These are phyloP conservation scores for Pleurotus sapidus DNA, from an alignment of 768 basidiomycete species.

Conservation along the genomic window DNA sequence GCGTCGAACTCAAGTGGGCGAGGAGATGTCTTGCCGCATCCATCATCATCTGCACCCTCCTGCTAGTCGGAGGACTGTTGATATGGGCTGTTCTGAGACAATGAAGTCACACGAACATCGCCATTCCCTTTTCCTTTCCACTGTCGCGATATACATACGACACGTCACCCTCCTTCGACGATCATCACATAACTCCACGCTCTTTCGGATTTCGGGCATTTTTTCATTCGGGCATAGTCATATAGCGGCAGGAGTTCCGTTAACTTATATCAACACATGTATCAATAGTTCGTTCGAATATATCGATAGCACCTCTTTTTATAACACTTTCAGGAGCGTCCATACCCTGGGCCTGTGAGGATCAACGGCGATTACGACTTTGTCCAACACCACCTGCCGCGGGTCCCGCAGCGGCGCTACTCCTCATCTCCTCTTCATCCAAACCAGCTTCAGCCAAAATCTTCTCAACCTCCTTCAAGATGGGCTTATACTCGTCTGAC, in stretches of 20 bases:
- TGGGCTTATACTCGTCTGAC: conserved; percentile 76
- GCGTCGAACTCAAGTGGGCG: conserved; percentile 54
- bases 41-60: conserved; percentile 38
- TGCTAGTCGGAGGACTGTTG: conserved; percentile 25
- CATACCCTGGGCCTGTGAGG: too few relatives aligned
- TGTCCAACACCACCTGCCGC: conserved; percentile 36
- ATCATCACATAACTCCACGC: not conserved
- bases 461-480: conserved; percentile 77
- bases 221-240: not conserved
- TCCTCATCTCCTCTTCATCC: conserved; percentile 78
- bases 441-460: conserved; percentile 82
- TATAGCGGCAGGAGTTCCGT: not conserved
- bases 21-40: conserved; percentile 54
- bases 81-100: conserved; percentile 18
- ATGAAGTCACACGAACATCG: not conserved
- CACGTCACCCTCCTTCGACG: not conserved
- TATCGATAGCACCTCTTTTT: not conserved
- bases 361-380: conserved; percentile 48
- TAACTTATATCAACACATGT: not conserved
- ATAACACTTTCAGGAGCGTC: not conserved
- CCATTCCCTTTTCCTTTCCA: not conserved
- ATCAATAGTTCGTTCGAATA: not conserved
- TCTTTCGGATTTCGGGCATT: not conserved
- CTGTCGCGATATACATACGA: not conserved
- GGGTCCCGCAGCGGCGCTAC: conserved; percentile 44